Evolutionary conservation across 371 early-diverging fungal species (phyloP), one percentile per base, ranked within the genome.

Genomic region (Basidiobolus meristosporus): DNA sequence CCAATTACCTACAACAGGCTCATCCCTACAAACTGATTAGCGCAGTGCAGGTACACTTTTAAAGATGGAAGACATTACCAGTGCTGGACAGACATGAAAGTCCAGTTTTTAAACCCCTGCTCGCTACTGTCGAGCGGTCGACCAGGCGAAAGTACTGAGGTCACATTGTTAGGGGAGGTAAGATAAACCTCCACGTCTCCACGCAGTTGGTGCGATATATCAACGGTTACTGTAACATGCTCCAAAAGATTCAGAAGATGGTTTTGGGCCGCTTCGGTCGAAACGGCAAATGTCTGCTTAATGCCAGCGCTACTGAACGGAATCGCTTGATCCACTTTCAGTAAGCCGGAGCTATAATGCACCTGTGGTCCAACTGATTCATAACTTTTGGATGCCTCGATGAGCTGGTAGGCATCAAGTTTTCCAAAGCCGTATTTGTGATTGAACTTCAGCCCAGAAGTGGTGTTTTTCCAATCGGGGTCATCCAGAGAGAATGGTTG

Each of bases 391-490:
- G 93, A 90, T 4, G 65, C 63, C 44, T 88, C 76, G 7, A 97
- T 77, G 16, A 90, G 59, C 6, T 56, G 59, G 44, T 65, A 77
- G 1, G 86, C 81, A 56, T 92, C 89, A 35, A 93, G 47, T 45
- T 80, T 86, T 33, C 97, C 97, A 50, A 76, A 96, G 0, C 92
- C 97, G 51, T 66, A 93, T 43, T 81, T 83, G 63, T 90, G 84
- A 51, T 73, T 82, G 56, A 70, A 93, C 38, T 53, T 28, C 28
- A 85, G 65, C 1, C 77, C 76, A 9, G 65, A 65, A 2, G 73
- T 63, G 10, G 74, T 63, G 3, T 19, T 32, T 11, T 56, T 43
- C 84, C 86, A 87, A 30, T 70, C 72, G 1, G 41, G 36, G 41
- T 80, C 77, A n/a, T 59, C 48, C 5, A 57, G 15, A 21, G 59